Base-by-base conservation (phyloP, 2,329 filamentous ascomycete genomes). In the Penicillium sp. region DNA sequence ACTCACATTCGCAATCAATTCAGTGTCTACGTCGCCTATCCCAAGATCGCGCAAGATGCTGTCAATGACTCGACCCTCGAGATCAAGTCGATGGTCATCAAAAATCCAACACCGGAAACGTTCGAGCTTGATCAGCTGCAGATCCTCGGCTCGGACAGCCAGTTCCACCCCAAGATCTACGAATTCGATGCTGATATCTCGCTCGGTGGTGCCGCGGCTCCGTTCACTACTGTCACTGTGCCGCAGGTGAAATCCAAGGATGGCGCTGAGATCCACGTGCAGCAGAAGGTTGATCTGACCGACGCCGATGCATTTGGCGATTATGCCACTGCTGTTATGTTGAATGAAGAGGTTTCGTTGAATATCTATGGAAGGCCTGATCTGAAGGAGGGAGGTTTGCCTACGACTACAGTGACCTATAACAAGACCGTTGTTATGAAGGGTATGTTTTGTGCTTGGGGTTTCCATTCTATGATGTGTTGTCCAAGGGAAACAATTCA, bases 21-120 rank as follows among this genome's bases (percentile, higher is more conserved):
- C 59, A 82, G 81, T 36, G 75, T 85, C 43, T 86, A 79, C 62
- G 83, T 85, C 47, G 83, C 69, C 3, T 82, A 85, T 62, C 83
- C 83, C 16, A 77, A 79, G 30, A 82, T 82, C 53, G 82, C 82
- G 32, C 83, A 85, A 61, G 55, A 68, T 38, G 77, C 78, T 47
- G 77, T 86, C 61, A 77, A 83, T 61, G 69, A 76, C 30, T 79
- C 83, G 1, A 76, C 71, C 3, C 69, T 86, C 26, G 70, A 76
- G 29, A 74, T 85, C 56, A 78, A 73, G 1, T 68, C 72, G n/a
- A 75, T 84, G 65, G 62, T 76, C 36, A 79, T 85, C 57, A 76
- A 73, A 14, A 67, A 81, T 13, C 82, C 84, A 7, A 70, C 73
- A 0, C 67, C 80, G 1, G 67, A 81, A 9, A 70, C 76, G 1